Percentiles rank a stretch among this genome's conserved stretches.
These are phyloP conservation scores for Candida krabiensis DNA, from an alignment of 805 yeast species.

Conservation along the genomic window DNA sequence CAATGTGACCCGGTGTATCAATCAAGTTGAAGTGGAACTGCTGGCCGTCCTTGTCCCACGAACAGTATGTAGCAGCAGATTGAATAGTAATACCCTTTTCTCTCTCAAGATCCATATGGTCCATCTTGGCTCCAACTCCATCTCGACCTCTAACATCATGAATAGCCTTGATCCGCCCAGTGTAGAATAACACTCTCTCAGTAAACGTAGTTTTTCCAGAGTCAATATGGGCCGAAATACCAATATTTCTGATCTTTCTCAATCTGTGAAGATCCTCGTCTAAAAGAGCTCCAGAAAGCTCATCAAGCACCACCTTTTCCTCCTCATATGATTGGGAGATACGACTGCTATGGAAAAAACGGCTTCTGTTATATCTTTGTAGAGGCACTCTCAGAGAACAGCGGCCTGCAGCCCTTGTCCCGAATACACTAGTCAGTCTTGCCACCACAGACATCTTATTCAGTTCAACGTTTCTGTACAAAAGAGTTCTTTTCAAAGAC, in stretches of 20 bases:
- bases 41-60: constrained; percentile 77
- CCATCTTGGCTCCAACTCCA: constrained; percentile 99
- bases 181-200: constrained; percentile 92
- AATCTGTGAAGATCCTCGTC: constrained; percentile 54
- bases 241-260: constrained; percentile 80
- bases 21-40: constrained; percentile 88
- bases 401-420: constrained; percentile 6
- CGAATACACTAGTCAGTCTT: constrained; percentile 7
- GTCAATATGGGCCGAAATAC: constrained; percentile 97
- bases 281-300: constrained; percentile 47
- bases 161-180: constrained; percentile 95
- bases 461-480: too few relatives aligned
- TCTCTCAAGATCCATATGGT: constrained; percentile 96
- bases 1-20: constrained; percentile 99
- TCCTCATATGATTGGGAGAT: constrained; percentile 56
- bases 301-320: constrained; percentile 68
- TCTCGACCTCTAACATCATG: constrained; percentile 97
- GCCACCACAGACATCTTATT: constrained; percentile 5
- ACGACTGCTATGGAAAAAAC: constrained; percentile 36
- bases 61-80: constrained; percentile 97
- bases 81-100: constrained; percentile 99
- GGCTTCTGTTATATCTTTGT: constrained; percentile 7
- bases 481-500: too few relatives aligned
- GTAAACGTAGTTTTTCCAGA: constrained; percentile 98
- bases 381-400: too few relatives aligned